Conservation (phyloP, 768 basidiomycete genomes). For the Russula lepida region DNA sequence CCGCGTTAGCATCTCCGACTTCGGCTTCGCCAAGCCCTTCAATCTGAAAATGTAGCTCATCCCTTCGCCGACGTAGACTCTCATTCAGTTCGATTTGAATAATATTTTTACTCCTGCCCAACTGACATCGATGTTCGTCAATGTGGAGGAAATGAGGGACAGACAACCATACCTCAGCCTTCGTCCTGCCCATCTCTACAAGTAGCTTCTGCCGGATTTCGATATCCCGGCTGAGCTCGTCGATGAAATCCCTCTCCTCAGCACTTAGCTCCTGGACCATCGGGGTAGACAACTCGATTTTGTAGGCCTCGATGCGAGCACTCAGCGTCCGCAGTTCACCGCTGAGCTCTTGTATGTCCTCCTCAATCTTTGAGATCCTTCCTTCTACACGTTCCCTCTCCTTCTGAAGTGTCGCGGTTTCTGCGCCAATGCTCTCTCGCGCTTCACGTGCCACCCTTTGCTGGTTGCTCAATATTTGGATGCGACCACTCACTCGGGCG, state of each 20-base stretch:
- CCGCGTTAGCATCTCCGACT: slow-evolving; percentile 45
- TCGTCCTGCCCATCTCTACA: slow-evolving; percentile 55
- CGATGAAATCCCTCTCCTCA: slow-evolving; percentile 63
- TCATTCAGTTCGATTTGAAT: slow-evolving; percentile 93
- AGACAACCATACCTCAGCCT: slow-evolving; percentile 52
- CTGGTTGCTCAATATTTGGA: slow-evolving; percentile 62
- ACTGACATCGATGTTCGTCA: slow-evolving; percentile 31
- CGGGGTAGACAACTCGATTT: slow-evolving; percentile 62
- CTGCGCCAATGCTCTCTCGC: slow-evolving; percentile 57
- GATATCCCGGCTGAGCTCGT: slow-evolving; percentile 61
- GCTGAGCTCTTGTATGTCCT: slow-evolving; percentile 61
- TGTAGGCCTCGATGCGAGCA: slow-evolving; percentile 55
- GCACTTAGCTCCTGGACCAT: slow-evolving; percentile 65
- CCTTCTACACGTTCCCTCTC: slow-evolving; percentile 65
- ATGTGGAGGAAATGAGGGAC: slow-evolving; percentile 22
- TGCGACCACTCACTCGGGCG: slow-evolving; percentile 60
- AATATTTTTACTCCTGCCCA: slow-evolving; percentile 68
- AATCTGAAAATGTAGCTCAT: slow-evolving; percentile 69
- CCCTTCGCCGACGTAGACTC: slow-evolving; percentile 66
- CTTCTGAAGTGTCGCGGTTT: slow-evolving; percentile 46
- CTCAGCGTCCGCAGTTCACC: slow-evolving; percentile 56
- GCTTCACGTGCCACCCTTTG: slow-evolving; percentile 62
- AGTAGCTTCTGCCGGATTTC: slow-evolving; percentile 66
- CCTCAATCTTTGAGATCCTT: slow-evolving; percentile 55
- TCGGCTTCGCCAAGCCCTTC: slow-evolving; percentile 64